Evolutionary conservation across 208 protist genomes (phyloP), one percentile per base, ranked within the genome.

Genomic region (Naegleria fowleri): DNA sequence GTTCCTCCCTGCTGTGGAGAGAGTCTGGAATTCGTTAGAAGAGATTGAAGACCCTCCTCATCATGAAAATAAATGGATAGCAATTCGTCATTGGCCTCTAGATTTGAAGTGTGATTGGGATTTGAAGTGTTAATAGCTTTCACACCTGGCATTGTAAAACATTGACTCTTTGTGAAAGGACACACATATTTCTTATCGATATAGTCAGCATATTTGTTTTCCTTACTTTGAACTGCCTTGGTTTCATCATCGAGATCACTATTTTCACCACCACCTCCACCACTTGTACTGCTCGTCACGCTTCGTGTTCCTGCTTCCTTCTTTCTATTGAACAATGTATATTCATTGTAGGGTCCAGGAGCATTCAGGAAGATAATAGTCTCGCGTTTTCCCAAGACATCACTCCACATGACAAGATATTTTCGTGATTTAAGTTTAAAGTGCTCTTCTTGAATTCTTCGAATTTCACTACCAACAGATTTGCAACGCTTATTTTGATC

Each of bases 371-470:
- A 87, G 52, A 87, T 52, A 15, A 87, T 36, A 79, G 67, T n/a
- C 0, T 52, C 25, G 22, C 40, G 13, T 87, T 87, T 4, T 36
- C 2, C 5, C 36, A 67, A 41, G 5, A n/a, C 7, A 40, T 89
- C 29, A 25, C 7, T 41, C 86, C 86, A 89, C 3, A 36, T 22
- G n/a, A 5, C 5, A 6, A 89, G 40, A 67, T 39, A 29, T 25
- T 89, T 40, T 40, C 41, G 7, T 67, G 41, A 11, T 67, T 89
- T 38, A 0, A 48, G 13, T 29, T 89, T 89, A 89, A 89, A 89
- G 19, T 89, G 25, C 41, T 89, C 48, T 67, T 89, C 86, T 38
- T 89, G 22, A 25, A 39, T 25, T 89, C 86, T 89, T 75, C 86
- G 15, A 38, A 89, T 89, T 40, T 89, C 9, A 39, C 25, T 39